phyloP scores from a whole-genome alignment of 371 early-diverging fungal genomes.

The Haplosporangium sp. region DNA sequence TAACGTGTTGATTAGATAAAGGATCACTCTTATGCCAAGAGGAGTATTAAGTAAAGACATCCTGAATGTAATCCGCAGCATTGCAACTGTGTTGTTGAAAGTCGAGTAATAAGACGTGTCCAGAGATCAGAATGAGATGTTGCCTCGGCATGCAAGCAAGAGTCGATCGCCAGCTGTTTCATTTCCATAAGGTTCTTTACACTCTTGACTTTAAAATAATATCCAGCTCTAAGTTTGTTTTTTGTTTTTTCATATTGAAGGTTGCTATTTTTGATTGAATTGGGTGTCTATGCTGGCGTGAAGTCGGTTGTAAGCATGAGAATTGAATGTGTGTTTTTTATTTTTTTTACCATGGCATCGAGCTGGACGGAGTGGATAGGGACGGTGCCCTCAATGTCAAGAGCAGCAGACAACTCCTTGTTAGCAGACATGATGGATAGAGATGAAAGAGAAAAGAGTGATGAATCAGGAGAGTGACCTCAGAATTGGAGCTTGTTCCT shows the following conservation, averaged over 20 bases:
- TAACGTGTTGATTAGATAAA: constrained; percentile 16
- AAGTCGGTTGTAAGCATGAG: too few relatives aligned
- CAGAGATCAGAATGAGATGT: too few relatives aligned
- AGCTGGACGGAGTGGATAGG: constrained; percentile 66
- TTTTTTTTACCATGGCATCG: constrained; percentile 66
- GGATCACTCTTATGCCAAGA: background rate
- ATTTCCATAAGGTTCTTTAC: too few relatives aligned
- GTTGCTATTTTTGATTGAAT: background rate
- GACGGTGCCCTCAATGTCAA: constrained; percentile 59
- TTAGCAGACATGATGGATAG: constrained; percentile 52
- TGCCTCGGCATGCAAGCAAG: too few relatives aligned
- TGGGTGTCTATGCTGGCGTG: too few relatives aligned
- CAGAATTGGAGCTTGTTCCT: constrained; percentile 5
- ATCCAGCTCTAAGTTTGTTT: too few relatives aligned
- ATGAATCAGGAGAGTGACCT: constrained; percentile 6
- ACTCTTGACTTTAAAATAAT: too few relatives aligned
- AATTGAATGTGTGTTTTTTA: background rate
- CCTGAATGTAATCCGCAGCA: background rate
- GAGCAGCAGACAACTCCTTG: constrained; percentile 59
- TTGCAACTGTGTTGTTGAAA: too few relatives aligned
- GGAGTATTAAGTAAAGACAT: background rate
- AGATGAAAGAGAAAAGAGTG: constrained; percentile 12
- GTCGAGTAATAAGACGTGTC: too few relatives aligned
- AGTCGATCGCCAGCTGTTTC: too few relatives aligned
- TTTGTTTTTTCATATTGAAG: too few relatives aligned